A percentile compares a stretch with the other conserved stretches of the same genome.
These are phyloP conservation scores for Lactifluus pinguis DNA, from an alignment of 768 basidiomycete genomes.

Conservation along the genomic window DNA sequence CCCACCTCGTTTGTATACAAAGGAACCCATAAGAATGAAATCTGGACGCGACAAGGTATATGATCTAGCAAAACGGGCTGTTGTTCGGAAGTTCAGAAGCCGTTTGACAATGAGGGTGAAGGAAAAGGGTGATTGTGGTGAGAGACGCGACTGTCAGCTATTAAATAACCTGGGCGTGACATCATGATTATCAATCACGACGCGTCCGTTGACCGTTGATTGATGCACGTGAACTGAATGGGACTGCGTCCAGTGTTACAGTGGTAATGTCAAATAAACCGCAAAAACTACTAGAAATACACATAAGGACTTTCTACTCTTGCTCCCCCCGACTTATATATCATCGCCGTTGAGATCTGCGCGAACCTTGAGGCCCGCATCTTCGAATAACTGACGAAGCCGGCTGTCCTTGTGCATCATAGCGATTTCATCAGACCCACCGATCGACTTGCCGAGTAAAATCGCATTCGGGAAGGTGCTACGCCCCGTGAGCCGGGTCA, in stretches of 20 bases:
- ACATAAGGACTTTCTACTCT: neutral
- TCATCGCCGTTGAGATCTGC: conserved; percentile 2
- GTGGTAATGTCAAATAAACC: too few species aligned
- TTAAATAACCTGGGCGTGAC: neutral
- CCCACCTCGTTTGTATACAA: conserved; percentile 52
- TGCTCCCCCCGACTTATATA: neutral
- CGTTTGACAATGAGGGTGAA: neutral
- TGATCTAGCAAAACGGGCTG: neutral
- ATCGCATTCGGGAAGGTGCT: conserved; percentile 73
- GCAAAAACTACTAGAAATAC: conserved; percentile 6
- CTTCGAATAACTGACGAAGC: conserved; percentile 38
- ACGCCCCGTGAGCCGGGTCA: conserved; percentile 56
- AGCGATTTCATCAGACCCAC: conserved; percentile 55
- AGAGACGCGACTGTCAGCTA: neutral
- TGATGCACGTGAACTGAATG: too few species aligned
- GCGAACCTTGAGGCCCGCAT: conserved; percentile 32
- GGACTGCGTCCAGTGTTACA: too few species aligned
- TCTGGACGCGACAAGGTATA: neutral
- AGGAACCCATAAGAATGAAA: conserved; percentile 27
- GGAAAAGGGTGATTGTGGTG: neutral
- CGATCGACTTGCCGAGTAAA: conserved; percentile 51
- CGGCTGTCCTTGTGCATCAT: conserved; percentile 40
- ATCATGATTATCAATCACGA: too few species aligned
- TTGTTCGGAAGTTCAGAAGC: neutral
- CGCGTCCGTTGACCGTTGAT: too few species aligned